Evolutionary conservation across 345 rosid species (phyloP).

Genomic region (Limnanthes douglasii): DNA sequence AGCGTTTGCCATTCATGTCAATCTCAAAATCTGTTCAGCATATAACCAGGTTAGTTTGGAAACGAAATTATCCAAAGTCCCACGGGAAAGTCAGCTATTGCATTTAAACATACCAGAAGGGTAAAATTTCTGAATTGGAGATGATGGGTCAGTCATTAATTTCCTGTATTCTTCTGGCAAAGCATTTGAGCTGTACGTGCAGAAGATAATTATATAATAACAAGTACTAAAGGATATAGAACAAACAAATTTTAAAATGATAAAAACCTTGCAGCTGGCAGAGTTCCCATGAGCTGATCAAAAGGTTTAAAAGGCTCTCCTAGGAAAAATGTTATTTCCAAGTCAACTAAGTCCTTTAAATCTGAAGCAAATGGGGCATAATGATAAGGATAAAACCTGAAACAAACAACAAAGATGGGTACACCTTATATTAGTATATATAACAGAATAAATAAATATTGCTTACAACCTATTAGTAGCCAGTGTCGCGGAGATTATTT

Average conservation of each 20-base stretch:
- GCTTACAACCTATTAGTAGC: too few relatives aligned
- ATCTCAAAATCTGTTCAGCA: conserved; percentile 67
- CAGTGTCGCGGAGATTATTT: too few relatives aligned
- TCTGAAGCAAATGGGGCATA: conserved; percentile 99
- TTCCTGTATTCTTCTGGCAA: conserved; percentile 66
- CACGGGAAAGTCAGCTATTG: neutral
- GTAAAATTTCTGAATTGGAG: conserved; percentile 59
- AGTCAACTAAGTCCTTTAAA: conserved; percentile 53
- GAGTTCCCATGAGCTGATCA: conserved; percentile 97
- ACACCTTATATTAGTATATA: too few relatives aligned
- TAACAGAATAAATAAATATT: too few relatives aligned
- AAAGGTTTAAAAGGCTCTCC: conserved; percentile 97
- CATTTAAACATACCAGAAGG: conserved; percentile 45
- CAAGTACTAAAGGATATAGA: neutral
- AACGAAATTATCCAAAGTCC: too few relatives aligned
- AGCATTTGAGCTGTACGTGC: conserved; percentile 58
- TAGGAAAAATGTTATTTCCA: conserved; percentile 76
- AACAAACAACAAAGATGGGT: conserved; percentile 9
- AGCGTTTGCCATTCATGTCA: conserved; percentile 98
- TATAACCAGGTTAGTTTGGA: too few relatives aligned
- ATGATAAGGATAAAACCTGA: conserved; percentile 98
- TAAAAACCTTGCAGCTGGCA: conserved; percentile 85
- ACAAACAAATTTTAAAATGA: neutral
- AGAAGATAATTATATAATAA: conserved; percentile 12
- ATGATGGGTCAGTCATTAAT: conserved; percentile 76